Evolutionary conservation across 352 stramenopile species (phyloP), one percentile per base, ranked within the genome.

Genomic region (Phytophthora vignae): DNA sequence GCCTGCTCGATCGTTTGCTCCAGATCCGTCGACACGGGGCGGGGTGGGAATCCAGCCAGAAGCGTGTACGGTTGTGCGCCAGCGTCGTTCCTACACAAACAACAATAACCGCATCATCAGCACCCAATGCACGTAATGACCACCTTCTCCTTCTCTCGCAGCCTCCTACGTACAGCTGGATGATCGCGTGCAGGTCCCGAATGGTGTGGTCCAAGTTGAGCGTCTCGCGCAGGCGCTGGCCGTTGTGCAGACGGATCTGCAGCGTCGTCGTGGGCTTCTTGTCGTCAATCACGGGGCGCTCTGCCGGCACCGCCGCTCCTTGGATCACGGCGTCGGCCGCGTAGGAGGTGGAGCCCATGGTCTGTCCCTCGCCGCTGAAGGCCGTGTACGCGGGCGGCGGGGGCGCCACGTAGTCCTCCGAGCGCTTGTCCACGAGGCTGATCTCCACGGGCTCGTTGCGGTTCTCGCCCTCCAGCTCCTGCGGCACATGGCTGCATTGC

Each of bases 1-100:
- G 95, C 95, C 19, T 84, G 84, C 31, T 98, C 90, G 56, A 99
- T 87, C 7, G 92, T 98, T 66, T 87, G 79, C 17, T 83, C 78
- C 64, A 97, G 78, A 72, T 98, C 85, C 22, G 74, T 83, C 15
- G 91, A 85, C 60, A 99, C 82, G 2, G 91, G 87, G 25, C 87
- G 88, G 0, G 96, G 96, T 9, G 96, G 96, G 77, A 97, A 99
- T 3, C 96, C 96, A 12, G 90, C 84, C 31, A 98, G 81, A 29
- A 99, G 81, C 27, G 93, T 91, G 77, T 99, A 99, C 53, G 89
- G 72, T 68, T 91, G 81, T 6, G 54, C 76, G 9, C 77, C 88
- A 8, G 85, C 90, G n/a, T 85, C 82, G 50, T 94, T 93, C 50
- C 88, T 96, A 29, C 25, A 42, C 10, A 42, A 10, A 17, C 31